These are phyloP conservation scores for Aspergillus caelatus DNA, from an alignment of 2,329 filamentous ascomycete genomes.

Conservation along the genomic window DNA sequence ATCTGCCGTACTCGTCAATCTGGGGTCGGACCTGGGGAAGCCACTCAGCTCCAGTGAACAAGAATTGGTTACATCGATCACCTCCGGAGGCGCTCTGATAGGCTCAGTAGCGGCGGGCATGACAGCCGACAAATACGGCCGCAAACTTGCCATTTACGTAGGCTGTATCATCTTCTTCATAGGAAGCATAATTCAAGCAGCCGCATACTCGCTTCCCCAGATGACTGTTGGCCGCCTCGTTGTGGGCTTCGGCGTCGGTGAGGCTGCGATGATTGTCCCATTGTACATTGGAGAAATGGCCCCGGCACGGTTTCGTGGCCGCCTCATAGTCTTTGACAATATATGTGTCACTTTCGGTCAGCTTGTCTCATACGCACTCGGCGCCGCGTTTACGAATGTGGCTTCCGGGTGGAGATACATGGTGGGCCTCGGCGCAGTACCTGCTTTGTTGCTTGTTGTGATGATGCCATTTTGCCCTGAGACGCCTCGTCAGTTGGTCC, in stretches of 20 bases:
- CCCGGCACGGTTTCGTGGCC: constrained; percentile 52
- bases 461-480: constrained; percentile 54
- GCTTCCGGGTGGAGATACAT: constrained; percentile 54
- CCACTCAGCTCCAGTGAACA: constrained; percentile 48
- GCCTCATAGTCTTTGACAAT: constrained; percentile 46
- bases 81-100: constrained; percentile 52
- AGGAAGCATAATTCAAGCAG: constrained; percentile 41
- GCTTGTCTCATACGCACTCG: constrained; percentile 47
- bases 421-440: constrained; percentile 52
- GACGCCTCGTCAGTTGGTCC: constrained; percentile 52
- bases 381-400: constrained; percentile 46
- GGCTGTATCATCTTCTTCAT: constrained; percentile 45
- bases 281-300: constrained; percentile 56
- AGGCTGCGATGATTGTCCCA: constrained; percentile 51
- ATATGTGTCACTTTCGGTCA: constrained; percentile 50
- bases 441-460: constrained; percentile 48
- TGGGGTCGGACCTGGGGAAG: constrained; percentile 40
- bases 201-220: constrained; percentile 44
- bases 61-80: constrained; percentile 57
- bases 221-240: constrained; percentile 51
- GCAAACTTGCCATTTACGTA: constrained; percentile 46
- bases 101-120: constrained; percentile 45
- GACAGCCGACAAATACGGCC: constrained; percentile 43
- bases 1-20: constrained; percentile 46
- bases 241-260: constrained; percentile 54